phyloP scores from a whole-genome alignment of 495 filamentous ascomycete species.

The Podospora sp. region DNA sequence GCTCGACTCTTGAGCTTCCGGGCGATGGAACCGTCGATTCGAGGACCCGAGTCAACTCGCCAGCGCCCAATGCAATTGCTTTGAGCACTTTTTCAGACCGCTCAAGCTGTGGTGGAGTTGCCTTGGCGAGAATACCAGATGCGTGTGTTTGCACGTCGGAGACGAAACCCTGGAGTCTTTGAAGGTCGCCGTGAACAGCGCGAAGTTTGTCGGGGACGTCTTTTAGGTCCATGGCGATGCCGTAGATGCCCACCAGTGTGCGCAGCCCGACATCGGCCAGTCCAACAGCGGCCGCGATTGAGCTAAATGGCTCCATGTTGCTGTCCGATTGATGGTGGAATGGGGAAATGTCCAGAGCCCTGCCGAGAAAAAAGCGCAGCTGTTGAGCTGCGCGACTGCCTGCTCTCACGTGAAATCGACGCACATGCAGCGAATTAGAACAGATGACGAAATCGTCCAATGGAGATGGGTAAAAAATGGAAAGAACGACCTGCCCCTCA shows the following conservation, averaged over 20 bases:
- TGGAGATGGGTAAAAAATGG: too few relatives aligned
- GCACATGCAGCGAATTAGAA: too few relatives aligned
- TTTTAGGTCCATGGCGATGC: not conserved
- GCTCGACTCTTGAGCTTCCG: not conserved
- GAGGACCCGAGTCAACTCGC: not conserved
- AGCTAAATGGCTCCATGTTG: not conserved
- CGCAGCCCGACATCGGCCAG: not conserved
- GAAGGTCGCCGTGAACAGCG: not conserved
- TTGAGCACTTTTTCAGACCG: not conserved
- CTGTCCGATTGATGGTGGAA: too few relatives aligned
- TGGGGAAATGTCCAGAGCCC: too few relatives aligned
- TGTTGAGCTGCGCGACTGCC: too few relatives aligned
- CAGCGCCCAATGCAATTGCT: not conserved
- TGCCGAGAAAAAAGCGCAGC: too few relatives aligned
- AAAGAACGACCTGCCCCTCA: too few relatives aligned
- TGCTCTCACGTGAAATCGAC: too few relatives aligned
- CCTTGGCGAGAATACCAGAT: not conserved
- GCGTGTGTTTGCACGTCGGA: not conserved
- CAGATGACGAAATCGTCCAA: too few relatives aligned
- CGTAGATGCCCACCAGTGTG: not conserved
- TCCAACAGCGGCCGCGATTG: not conserved
- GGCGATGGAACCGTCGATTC: not conserved
- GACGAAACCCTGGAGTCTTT: not conserved
- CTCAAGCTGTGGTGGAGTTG: not conserved
- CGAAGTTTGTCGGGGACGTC: not conserved